phyloP scores from a whole-genome alignment of 2,329 filamentous ascomycete species.

The Hypocrella siamensis region DNA sequence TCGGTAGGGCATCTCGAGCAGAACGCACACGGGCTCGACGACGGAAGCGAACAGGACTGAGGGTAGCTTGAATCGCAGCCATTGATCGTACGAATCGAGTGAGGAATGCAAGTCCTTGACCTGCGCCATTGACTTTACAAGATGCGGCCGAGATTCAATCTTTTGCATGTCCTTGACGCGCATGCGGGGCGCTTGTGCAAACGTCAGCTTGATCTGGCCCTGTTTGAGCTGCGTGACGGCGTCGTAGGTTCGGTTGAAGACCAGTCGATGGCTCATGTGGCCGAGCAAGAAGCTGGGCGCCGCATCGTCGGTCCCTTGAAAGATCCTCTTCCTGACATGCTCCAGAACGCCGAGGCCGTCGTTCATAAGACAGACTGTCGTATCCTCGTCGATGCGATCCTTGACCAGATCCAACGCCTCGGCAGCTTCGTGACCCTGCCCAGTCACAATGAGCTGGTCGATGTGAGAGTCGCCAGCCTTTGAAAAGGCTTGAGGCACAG shows the following conservation, averaged over 20 bases:
- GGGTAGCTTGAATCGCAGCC: slow-evolving; percentile 63
- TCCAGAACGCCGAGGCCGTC: slow-evolving; percentile 79
- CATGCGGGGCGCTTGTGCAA: slow-evolving; percentile 6
- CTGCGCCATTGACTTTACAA: slow-evolving; percentile 9
- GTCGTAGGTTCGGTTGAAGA: slow-evolving; percentile 20
- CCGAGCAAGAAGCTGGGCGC: slow-evolving; percentile 68
- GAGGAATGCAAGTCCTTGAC: slow-evolving; percentile 9
- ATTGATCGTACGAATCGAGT: slow-evolving; percentile 17
- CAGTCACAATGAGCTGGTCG: slow-evolving; percentile 55
- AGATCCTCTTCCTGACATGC: slow-evolving; percentile 54
- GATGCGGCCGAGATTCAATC: slow-evolving; percentile 7
- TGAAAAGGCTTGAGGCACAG: slow-evolving; percentile 4
- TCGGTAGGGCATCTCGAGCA: slow-evolving; percentile 64
- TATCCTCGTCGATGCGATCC: slow-evolving; percentile 50
- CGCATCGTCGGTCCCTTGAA: slow-evolving; percentile 45
- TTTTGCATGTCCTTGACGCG: slow-evolving; percentile 7
- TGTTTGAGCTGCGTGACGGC: slow-evolving; percentile 21
- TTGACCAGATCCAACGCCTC: slow-evolving; percentile 42
- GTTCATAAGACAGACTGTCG: slow-evolving; percentile 61
- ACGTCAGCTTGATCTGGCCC: slow-evolving; percentile 17
- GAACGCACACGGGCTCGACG: slow-evolving; percentile 66
- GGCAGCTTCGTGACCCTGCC: slow-evolving; percentile 34
- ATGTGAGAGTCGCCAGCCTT: slow-evolving; percentile 35
- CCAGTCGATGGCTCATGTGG: slow-evolving; percentile 33
- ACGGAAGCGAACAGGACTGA: slow-evolving; percentile 61